Percentiles rank a stretch among this genome's conserved stretches.
Evolutionary conservation across 257 asterid species (phyloP).

Genomic region (Penstemon newberryi): DNA sequence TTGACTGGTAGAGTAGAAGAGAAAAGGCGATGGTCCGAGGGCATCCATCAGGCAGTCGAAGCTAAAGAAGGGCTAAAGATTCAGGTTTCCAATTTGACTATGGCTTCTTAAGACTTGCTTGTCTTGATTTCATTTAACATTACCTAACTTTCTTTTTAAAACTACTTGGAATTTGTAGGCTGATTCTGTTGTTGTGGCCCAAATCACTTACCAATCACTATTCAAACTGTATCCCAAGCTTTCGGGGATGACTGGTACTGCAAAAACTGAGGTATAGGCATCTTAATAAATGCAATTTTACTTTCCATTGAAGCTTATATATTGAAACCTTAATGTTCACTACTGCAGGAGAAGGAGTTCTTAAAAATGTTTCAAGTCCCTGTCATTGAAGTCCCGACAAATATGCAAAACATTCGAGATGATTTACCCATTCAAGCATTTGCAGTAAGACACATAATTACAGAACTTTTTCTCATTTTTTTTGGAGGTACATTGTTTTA

Average conservation of each 20-base stretch:
- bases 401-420: slow-evolving; percentile 78
- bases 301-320: slow-evolving; percentile 17
- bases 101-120: slow-evolving; percentile 14
- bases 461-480: slow-evolving; percentile 12
- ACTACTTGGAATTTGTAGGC: slow-evolving; percentile 52
- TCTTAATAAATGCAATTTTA: slow-evolving; percentile 18
- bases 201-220: slow-evolving; percentile 94
- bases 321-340: not conserved
- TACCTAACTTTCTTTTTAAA: slow-evolving; percentile 16
- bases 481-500: slow-evolving; percentile 21
- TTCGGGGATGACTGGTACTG: slow-evolving; percentile 99
- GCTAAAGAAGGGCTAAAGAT: slow-evolving; percentile 94
- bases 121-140: slow-evolving; percentile 5
- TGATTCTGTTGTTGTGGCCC: slow-evolving; percentile 96
- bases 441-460: slow-evolving; percentile 61
- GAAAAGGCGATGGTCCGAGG: slow-evolving; percentile 95
- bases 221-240: slow-evolving; percentile 96
- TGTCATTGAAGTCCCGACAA: slow-evolving; percentile 94
- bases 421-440: slow-evolving; percentile 92
- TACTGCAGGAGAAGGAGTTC: slow-evolving; percentile 86
- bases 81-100: slow-evolving; percentile 51
- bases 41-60: slow-evolving; percentile 99
- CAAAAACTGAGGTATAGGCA: slow-evolving; percentile 83
- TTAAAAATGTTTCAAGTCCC: slow-evolving; percentile 89
- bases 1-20: slow-evolving; percentile 98